Percentiles rank a stretch among this genome's conserved stretches.
Conservation (phyloP, 78 protist species). For the Dictyostelium intermedium region DNA sequence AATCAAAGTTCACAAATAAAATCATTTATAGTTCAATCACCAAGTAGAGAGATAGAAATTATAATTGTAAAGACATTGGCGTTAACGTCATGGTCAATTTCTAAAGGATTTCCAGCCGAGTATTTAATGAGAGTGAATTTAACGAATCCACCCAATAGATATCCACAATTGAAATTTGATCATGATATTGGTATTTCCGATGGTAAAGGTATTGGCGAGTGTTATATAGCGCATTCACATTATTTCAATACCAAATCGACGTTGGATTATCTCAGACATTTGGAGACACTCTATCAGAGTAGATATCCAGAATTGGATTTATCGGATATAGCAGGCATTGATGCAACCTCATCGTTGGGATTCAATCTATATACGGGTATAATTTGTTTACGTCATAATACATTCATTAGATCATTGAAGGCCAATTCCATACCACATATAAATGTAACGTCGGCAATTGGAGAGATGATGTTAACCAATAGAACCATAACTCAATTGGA, state of each 20-base stretch:
- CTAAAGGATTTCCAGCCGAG: constrained; percentile 34
- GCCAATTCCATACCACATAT: constrained; percentile 38
- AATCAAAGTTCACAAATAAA: background rate
- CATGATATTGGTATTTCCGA: constrained; percentile 43
- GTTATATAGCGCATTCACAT: constrained; percentile 71
- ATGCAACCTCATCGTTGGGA: constrained; percentile 33
- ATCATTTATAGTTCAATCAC: constrained; percentile 25
- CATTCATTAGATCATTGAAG: constrained; percentile 14
- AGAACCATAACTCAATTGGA: constrained; percentile 38
- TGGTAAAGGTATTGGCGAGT: constrained; percentile 76
- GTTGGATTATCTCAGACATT: constrained; percentile 49
- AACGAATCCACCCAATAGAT: constrained; percentile 3
- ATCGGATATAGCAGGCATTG: constrained; percentile 50
- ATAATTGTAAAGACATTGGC: constrained; percentile 52
- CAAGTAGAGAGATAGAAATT: constrained; percentile 36
- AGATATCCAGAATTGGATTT: constrained; percentile 59
- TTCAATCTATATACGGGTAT: constrained; percentile 58
- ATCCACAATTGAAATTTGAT: constrained; percentile 47
- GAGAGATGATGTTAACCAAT: constrained; percentile 57
- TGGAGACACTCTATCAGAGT: constrained; percentile 61
- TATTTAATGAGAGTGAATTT: background rate
- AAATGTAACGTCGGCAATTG: constrained; percentile 44
- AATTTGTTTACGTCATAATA: constrained; percentile 50
- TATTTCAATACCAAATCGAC: constrained; percentile 65
- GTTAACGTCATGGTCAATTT: constrained; percentile 29